Conservation (phyloP, 768 basidiomycete species). For the Termitomyces sp. region DNA sequence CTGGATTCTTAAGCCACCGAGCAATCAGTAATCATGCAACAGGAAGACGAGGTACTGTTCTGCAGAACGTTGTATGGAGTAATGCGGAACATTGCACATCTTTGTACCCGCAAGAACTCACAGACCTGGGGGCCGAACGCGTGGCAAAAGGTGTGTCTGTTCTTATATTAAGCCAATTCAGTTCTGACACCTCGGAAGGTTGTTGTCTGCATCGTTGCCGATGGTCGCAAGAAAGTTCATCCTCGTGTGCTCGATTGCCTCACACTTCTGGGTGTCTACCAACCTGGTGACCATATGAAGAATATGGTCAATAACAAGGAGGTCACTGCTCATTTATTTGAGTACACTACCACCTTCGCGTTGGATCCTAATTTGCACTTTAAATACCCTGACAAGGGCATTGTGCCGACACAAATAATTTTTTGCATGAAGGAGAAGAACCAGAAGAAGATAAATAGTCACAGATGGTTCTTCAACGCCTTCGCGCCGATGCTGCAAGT, state of each 20-base stretch:
- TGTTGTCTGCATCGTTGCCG: conserved; percentile 89
- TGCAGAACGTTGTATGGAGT: conserved; percentile 94
- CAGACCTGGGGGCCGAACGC: conserved; percentile 96
- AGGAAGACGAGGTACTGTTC: conserved; percentile 91
- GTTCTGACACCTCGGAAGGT: conserved; percentile 47
- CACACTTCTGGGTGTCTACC: conserved; percentile 91
- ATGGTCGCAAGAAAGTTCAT: conserved; percentile 81
- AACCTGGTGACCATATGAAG: conserved; percentile 48
- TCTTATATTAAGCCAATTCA: background rate
- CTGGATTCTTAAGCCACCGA: background rate
- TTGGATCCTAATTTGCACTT: conserved; percentile 80
- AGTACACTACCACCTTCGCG: conserved; percentile 82
- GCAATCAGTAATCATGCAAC: conserved; percentile 8
- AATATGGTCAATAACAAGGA: conserved; percentile 68
- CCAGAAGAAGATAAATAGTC: conserved; percentile 95
- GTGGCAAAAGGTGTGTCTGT: conserved; percentile 82
- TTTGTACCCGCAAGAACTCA: conserved; percentile 83
- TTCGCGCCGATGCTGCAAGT: conserved; percentile 82
- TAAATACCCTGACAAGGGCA: conserved; percentile 88
- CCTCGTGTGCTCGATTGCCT: conserved; percentile 86
- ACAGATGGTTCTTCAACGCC: conserved; percentile 97
- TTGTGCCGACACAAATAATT: conserved; percentile 92
- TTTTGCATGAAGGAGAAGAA: conserved; percentile 93
- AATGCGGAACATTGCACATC: conserved; percentile 82
- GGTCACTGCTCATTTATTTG: conserved; percentile 66